Evolutionary conservation across 1,284 basidiomycete genomes (phyloP).

Genomic region (Heimioporus retisporus): DNA sequence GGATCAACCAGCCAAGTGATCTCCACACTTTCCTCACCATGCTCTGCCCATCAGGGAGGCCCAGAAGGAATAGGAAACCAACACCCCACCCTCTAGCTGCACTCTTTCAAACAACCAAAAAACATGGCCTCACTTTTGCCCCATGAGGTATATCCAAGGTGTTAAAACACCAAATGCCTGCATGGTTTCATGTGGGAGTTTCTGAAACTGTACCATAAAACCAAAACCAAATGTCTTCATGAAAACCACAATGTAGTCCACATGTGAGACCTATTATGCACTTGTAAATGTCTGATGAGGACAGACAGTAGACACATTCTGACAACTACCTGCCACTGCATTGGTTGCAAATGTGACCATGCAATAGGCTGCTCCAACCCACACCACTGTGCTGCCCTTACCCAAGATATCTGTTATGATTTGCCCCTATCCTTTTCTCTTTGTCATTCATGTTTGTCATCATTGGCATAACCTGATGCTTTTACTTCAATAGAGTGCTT

Average conservation of each 20-base stretch:
- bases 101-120: not conserved
- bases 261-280: not conserved
- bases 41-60: not conserved
- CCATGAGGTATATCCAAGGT: conserved; percentile 11
- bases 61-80: not conserved
- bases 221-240: not conserved
- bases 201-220: conserved; percentile 1
- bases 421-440: no score
- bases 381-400: not conserved
- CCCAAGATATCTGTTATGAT: no score
- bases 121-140: conserved; percentile 8
- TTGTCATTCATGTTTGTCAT: no score
- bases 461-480: no score
- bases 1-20: not conserved
- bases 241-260: not conserved
- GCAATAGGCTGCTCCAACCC: conserved; percentile 1
- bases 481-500: no score
- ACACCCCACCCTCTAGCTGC: not conserved
- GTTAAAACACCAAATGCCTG: conserved; percentile 23
- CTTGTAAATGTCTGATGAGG: not conserved
- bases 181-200: conserved; percentile 22
- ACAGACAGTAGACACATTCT: not conserved
- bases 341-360: not conserved
- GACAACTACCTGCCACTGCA: not conserved
- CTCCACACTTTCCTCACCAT: conserved; percentile 7